Base-by-base conservation (phyloP, 495 filamentous ascomycete genomes). In the Xylaria bambusicola region DNA sequence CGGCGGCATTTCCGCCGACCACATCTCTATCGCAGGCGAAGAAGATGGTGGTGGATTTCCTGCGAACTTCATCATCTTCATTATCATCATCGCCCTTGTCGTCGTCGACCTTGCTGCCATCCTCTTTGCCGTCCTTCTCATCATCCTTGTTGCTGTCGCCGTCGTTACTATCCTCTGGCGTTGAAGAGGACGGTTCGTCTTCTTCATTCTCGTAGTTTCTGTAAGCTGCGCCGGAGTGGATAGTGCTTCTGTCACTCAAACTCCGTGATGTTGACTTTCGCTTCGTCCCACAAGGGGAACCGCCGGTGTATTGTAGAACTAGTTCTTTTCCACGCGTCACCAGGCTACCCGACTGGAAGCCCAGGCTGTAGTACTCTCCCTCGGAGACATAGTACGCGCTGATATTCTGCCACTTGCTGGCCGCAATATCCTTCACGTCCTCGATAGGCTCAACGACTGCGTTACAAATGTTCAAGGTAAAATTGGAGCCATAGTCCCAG, bases 401-500 rank as follows among this genome's bases (percentile, higher is more conserved):
- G 65, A 98, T 82, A 70, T 97, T 96, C 76, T 77, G 79, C 86
- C 86, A 92, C 36, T 77, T 66, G 49, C 75, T 66, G 59, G 84
- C 76, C 0, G 87, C 79, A 12, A 98, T 73, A 0, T 86, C 90
- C 15, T 85, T 82, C 6, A 92, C 87, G 62, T 92, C 80, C 21
- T 86, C 80, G 18, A 93, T 71, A 27, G 82, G 73, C 63, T 95
- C 90, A 31, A 98, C 82, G 21, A 97, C 91, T 1, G 92, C 83
- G 44, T 83, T 87, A 73, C 95, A 99, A 64, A 99, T 87, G 67
- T 99, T 99, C 54, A 99, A 69, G 1, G 92, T 97, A 70, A 99
- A 98, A 74, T 98, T 98, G 13, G 87, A 83, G 23, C 80, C 80
- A 67, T 95, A 92, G 70, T 97, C 93, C 64, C 88, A 90, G 23